A percentile compares a stretch with the other conserved stretches of the same genome.
These are phyloP conservation scores for Colletotrichum sp. DNA, from an alignment of 2,329 filamentous ascomycete genomes.

Conservation along the genomic window DNA sequence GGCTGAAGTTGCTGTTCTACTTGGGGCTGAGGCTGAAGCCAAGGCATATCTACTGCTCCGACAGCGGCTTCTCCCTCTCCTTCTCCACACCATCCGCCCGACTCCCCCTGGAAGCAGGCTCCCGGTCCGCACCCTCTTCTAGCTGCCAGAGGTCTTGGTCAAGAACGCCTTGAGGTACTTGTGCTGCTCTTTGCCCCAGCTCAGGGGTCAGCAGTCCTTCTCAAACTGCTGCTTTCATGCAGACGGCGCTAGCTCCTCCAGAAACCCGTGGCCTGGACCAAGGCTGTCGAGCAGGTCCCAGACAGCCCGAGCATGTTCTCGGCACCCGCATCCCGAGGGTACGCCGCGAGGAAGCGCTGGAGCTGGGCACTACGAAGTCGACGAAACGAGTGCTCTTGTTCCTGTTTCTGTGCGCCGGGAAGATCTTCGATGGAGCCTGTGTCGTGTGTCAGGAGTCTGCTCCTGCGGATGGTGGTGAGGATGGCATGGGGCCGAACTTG, in stretches of 20 bases:
- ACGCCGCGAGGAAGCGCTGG: not conserved
- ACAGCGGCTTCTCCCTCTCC: not conserved
- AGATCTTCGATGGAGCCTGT: not conserved
- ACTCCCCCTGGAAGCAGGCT: not conserved
- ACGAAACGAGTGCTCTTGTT: not conserved
- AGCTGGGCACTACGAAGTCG: not conserved
- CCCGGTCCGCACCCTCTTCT: not conserved
- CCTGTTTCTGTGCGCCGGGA: not conserved
- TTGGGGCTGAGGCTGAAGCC: not conserved
- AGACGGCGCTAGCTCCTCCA: not conserved
- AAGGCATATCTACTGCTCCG: too few relatives aligned
- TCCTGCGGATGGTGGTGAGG: not conserved
- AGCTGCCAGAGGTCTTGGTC: not conserved
- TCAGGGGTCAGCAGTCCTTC: not conserved
- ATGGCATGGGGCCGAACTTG: not conserved
- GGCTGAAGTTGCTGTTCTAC: not conserved
- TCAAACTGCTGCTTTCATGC: not conserved
- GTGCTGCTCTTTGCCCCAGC: not conserved
- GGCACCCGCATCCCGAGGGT: not conserved
- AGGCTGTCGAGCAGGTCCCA: not conserved
- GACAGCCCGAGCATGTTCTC: not conserved
- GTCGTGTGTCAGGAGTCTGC: not conserved
- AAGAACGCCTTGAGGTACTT: not conserved
- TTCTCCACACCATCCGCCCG: not conserved
- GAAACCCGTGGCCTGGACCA: not conserved